Conservation (phyloP, 257 asterid species). For the Ajuga chamaepitys region DNA sequence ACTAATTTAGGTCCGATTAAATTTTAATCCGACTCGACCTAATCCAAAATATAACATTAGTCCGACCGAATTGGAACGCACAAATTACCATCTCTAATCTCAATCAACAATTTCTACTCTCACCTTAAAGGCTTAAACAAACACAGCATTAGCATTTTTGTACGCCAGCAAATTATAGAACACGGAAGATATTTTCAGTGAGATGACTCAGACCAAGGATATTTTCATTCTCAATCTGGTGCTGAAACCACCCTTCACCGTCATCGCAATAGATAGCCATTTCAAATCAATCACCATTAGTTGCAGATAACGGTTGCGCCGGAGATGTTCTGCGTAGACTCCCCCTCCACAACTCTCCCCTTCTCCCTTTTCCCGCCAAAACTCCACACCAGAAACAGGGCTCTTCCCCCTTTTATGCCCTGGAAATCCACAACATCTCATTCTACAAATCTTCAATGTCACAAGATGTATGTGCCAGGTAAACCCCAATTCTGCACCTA, state of each 20-base stretch:
- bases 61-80: too few species aligned
- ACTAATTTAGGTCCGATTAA: too few species aligned
- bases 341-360: constrained; percentile 26
- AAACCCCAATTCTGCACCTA: constrained; percentile 5
- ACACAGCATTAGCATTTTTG: too few species aligned
- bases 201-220: not conserved
- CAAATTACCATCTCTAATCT: too few species aligned
- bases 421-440: constrained; percentile 27
- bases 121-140: too few species aligned
- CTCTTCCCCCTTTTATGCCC: constrained; percentile 26
- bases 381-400: constrained; percentile 15
- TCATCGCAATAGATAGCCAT: not conserved
- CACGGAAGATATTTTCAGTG: too few species aligned
- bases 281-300: not conserved
- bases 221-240: constrained; percentile 2
- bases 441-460: constrained; percentile 39
- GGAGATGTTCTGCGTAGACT: constrained; percentile 29
- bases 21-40: too few species aligned
- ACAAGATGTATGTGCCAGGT: constrained; percentile 96
- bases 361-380: constrained; percentile 22
- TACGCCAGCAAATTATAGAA: too few species aligned
- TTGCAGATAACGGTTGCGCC: not conserved
- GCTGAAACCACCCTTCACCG: not conserved
- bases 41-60: too few species aligned
- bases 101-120: too few species aligned